Percentiles rank a stretch among this genome's conserved stretches.
These are phyloP conservation scores for Didymella lethalis DNA, from an alignment of 2,329 filamentous ascomycete genomes.

Conservation along the genomic window DNA sequence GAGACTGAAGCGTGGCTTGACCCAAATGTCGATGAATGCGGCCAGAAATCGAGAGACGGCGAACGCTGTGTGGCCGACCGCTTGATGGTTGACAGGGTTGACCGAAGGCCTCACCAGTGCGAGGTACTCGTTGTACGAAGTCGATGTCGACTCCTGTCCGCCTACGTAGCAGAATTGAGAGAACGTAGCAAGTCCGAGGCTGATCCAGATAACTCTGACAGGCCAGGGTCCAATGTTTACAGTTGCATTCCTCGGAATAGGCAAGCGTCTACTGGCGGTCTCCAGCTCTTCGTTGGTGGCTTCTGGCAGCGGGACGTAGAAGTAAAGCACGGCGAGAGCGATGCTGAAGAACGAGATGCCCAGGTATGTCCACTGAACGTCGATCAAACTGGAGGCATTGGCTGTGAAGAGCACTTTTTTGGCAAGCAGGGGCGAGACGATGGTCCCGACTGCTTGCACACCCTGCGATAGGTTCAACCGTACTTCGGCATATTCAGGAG, in stretches of 20 bases:
- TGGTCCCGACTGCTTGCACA: slow-evolving; percentile 67
- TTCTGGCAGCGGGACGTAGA: slow-evolving; percentile 69
- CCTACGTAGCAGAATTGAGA: slow-evolving; percentile 68
- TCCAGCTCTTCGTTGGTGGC: slow-evolving; percentile 68
- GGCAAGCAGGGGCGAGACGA: slow-evolving; percentile 67
- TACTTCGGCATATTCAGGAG: slow-evolving; percentile 66
- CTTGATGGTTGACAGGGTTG: slow-evolving; percentile 55
- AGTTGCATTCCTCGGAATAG: slow-evolving; percentile 50
- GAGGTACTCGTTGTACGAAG: slow-evolving; percentile 58
- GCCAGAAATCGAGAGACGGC: slow-evolving; percentile 65
- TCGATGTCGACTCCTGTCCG: slow-evolving; percentile 65
- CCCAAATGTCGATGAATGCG: slow-evolving; percentile 60
- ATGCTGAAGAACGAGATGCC: slow-evolving; percentile 69
- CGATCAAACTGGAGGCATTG: slow-evolving; percentile 62
- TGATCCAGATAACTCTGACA: slow-evolving; percentile 63
- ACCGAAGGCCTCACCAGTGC: slow-evolving; percentile 48
- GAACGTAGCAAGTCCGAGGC: slow-evolving; percentile 62
- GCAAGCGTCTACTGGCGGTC: slow-evolving; percentile 58
- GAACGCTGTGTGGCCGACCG: slow-evolving; percentile 66
- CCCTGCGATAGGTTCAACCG: slow-evolving; percentile 68
- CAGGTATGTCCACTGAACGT: slow-evolving; percentile 71
- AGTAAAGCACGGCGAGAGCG: slow-evolving; percentile 65
- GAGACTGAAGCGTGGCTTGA: slow-evolving; percentile 67
- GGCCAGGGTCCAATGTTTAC: slow-evolving; percentile 50
- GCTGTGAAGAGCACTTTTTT: slow-evolving; percentile 64